Conservation (phyloP, 1,284 basidiomycete species). For the Ustilago sp. region DNA sequence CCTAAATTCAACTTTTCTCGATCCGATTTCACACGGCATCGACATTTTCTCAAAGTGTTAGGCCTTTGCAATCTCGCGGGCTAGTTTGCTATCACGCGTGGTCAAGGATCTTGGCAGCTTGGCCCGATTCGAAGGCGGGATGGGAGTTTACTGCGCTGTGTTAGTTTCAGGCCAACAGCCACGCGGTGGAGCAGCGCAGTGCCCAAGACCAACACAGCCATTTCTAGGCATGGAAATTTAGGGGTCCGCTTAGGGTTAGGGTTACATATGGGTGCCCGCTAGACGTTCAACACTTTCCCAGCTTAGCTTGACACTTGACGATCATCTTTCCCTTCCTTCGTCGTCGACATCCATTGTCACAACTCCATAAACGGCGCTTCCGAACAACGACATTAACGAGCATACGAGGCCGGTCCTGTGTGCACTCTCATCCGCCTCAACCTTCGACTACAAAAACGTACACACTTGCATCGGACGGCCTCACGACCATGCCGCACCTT, state of each 20-base stretch:
- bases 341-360: neutral
- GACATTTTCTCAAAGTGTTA: neutral
- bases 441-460: neutral
- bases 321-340: neutral
- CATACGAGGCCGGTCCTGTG: constrained; percentile 7
- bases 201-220: constrained; percentile 8
- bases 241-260: neutral
- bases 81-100: neutral
- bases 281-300: too few relatives aligned
- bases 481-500: constrained; percentile 20
- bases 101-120: neutral
- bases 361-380: neutral
- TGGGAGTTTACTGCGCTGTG: constrained; percentile 1
- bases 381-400: neutral
- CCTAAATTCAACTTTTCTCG: too few relatives aligned
- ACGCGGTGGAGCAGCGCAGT: neutral
- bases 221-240: neutral
- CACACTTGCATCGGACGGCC: neutral
- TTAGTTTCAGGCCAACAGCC: neutral
- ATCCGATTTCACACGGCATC: constrained; percentile 1
- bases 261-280: too few relatives aligned
- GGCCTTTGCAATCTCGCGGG: neutral
- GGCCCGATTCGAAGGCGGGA: neutral
- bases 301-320: neutral
- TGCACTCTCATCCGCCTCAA: neutral